Conservation (phyloP, 352 stramenopile species). For the Pythium angustatum region DNA sequence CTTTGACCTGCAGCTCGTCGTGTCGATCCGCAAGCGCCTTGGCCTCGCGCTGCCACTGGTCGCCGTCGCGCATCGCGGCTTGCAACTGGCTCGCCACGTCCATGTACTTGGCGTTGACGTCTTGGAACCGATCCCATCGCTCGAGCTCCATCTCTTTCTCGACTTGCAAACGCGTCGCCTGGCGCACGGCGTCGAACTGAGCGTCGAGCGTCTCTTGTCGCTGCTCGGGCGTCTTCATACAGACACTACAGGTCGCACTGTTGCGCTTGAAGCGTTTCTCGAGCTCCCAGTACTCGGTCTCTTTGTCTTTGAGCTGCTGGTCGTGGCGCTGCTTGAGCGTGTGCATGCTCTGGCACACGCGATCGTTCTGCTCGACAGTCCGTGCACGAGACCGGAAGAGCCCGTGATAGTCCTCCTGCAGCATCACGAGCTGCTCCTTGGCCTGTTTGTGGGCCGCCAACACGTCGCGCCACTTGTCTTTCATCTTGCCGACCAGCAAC, state of each 20-base stretch:
- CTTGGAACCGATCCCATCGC: constrained; percentile 67
- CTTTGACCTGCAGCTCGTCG: constrained; percentile 29
- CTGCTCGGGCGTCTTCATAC: constrained; percentile 59
- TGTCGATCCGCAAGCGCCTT: constrained; percentile 14
- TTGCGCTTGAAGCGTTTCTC: constrained; percentile 62
- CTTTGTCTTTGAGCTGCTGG: constrained; percentile 46
- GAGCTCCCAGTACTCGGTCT: constrained; percentile 57
- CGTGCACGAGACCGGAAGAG: constrained; percentile 48
- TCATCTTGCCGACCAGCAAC: constrained; percentile 50
- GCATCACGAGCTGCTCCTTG: constrained; percentile 61
- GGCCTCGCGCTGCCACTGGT: constrained; percentile 34
- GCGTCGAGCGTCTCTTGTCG: constrained; percentile 39
- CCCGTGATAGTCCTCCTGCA: constrained; percentile 73
- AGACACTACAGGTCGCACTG: constrained; percentile 44
- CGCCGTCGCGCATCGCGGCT: constrained; percentile 22
- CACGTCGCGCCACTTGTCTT: constrained; percentile 68
- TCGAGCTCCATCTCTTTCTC: constrained; percentile 62
- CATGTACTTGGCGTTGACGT: constrained; percentile 72
- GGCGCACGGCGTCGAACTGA: constrained; percentile 47
- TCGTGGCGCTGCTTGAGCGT: constrained; percentile 52
- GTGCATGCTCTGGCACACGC: constrained; percentile 44
- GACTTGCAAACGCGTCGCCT: constrained; percentile 50
- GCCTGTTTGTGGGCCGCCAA: constrained; percentile 41
- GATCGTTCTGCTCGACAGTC: constrained; percentile 50
- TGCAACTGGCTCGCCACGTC: constrained; percentile 49